Percentiles rank a stretch among this genome's conserved stretches.
These are phyloP conservation scores for Cyberlindnera mycetangii DNA, from an alignment of 805 yeast species.

Conservation along the genomic window DNA sequence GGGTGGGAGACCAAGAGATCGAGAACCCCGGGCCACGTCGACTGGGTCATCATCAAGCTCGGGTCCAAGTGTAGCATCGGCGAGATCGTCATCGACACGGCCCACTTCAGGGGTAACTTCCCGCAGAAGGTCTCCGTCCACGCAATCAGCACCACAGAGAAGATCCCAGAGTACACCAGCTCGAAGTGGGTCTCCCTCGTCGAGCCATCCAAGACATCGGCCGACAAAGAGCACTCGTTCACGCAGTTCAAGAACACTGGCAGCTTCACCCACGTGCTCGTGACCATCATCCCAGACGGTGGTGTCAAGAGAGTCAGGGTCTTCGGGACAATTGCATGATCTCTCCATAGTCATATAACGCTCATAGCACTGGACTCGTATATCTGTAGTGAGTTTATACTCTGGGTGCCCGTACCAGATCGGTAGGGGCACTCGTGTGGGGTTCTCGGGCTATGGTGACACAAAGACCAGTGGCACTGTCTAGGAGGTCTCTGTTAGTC, in stretches of 20 bases:
- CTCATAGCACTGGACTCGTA: too few relatives aligned
- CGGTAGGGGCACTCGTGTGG: too few relatives aligned
- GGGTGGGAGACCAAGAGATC: slow-evolving; percentile 98
- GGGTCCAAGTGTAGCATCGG: slow-evolving; percentile 62
- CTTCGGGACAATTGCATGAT: slow-evolving; percentile 45
- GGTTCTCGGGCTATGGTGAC: too few relatives aligned
- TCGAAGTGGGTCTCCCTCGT: slow-evolving; percentile 64
- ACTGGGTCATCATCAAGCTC: slow-evolving; percentile 84
- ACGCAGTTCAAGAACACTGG: slow-evolving; percentile 27
- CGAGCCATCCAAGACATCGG: slow-evolving; percentile 67
- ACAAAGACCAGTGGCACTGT: too few relatives aligned
- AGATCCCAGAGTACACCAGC: slow-evolving; percentile 41
- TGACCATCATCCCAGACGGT: slow-evolving; percentile 93
- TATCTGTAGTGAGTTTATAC: too few relatives aligned
- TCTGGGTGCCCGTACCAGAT: too few relatives aligned
- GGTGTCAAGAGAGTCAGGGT: slow-evolving; percentile 92
- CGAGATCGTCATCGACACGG: slow-evolving; percentile 78
- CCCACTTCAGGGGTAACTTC: slow-evolving; percentile 91
- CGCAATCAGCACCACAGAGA: slow-evolving; percentile 42
- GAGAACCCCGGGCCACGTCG: slow-evolving; percentile 77
- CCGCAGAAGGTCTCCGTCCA: slow-evolving; percentile 79
- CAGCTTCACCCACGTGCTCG: slow-evolving; percentile 64
- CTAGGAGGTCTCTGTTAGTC: too few relatives aligned
- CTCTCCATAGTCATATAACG: background rate
- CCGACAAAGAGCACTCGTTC: slow-evolving; percentile 76